A percentile compares a stretch with the other conserved stretches of the same genome.
These are phyloP conservation scores for Rossbeevera mucosa DNA, from an alignment of 768 basidiomycete genomes.

Conservation along the genomic window DNA sequence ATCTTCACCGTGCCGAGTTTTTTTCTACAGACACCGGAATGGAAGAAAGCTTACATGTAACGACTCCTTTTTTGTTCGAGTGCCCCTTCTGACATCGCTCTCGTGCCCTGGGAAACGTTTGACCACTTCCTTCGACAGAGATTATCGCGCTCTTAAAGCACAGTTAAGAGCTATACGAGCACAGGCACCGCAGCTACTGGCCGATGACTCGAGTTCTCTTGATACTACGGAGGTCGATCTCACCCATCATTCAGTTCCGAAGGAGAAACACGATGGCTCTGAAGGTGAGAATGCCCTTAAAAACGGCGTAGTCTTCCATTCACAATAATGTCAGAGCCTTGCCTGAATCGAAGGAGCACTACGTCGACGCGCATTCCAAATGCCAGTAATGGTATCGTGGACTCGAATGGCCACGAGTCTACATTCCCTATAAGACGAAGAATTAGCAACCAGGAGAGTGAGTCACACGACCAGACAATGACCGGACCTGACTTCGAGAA, in stretches of 20 bases:
- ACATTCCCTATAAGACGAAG: neutral
- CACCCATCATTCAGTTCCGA: neutral
- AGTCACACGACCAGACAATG: neutral
- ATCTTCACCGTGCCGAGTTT: neutral
- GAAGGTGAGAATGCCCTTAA: neutral
- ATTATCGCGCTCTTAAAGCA: conserved; percentile 73
- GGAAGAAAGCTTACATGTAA: conserved; percentile 30
- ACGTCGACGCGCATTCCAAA: neutral
- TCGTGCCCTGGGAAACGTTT: neutral
- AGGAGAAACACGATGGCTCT: neutral
- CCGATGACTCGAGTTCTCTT: conserved; percentile 2
- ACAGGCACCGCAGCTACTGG: conserved; percentile 19
- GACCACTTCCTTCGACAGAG: conserved; percentile 35
- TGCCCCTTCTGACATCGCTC: neutral
- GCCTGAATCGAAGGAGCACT: neutral
- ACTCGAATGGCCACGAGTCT: neutral
- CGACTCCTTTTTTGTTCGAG: neutral
- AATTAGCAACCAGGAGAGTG: conserved; percentile 7
- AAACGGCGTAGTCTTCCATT: neutral
- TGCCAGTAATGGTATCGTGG: neutral
- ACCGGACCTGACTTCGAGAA: neutral
- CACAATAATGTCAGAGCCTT: neutral
- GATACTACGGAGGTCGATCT: conserved; percentile 3
- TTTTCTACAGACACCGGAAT: conserved; percentile 60
- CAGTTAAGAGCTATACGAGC: conserved; percentile 53